Evolutionary conservation across 1,139 yeast species (phyloP), one percentile per base, ranked within the genome.

Genomic region (Hemisphaericaspora xylofermentans): DNA sequence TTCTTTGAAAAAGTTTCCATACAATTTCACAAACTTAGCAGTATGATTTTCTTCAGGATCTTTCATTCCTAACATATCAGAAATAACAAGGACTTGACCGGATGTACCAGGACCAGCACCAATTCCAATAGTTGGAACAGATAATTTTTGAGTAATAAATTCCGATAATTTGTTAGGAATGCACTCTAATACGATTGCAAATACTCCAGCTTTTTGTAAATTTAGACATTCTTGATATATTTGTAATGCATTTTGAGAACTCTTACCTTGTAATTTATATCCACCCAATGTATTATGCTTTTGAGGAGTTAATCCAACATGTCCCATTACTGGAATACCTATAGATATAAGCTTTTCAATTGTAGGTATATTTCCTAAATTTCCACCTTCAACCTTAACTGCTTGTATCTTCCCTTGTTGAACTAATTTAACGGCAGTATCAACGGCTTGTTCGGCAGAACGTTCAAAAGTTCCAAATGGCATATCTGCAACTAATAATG

Each of bases 291-390:
- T 61, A 48, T 88, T 80, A 48, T 82, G 83, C 38, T 88, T 74
- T 59, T 93, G 98, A 1, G 98, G 98, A 6, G 95, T 88, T 32
- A 93, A 69, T 0, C 98, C 98, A 26, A 88, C 79, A 61, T 93
- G 98, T 2, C 95, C 98, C 70, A 89, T 76, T 1, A 91, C 91
- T 0, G 97, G 95, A 16, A 93, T 83, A 1, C 98, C 98, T 29
- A 84, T 71, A 8, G 69, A 60, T 0, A 81, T 72, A 21, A 88
- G 63, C 43, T 70, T 71, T 39, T 61, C 52, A 22, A 88, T 75
- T 1, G 67, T 62, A 3, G 64, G 60, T 4, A 63, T 53, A 4
- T 80, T 74, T 39, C 80, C 73, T 46, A 79, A 82, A 27, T 53
- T 57, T 0, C 95, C 94, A 7, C 96, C 96, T 64, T 93, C 98